A percentile compares a stretch with the other conserved stretches of the same genome.
Conservation (phyloP, 495 filamentous ascomycete species). For the Podospora didyma region DNA sequence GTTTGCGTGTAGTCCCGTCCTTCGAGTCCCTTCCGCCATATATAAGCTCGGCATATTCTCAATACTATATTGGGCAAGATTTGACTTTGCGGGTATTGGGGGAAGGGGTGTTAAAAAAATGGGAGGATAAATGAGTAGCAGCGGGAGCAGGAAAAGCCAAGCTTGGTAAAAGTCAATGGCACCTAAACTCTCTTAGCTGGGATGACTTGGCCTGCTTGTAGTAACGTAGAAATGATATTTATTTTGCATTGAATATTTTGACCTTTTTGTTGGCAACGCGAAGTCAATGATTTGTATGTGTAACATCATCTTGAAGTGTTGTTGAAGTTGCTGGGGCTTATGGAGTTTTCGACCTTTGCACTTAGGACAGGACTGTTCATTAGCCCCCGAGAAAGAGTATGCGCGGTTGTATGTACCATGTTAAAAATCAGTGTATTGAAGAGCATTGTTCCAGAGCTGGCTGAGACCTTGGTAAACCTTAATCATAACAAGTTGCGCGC, state of each 20-base stretch:
- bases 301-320: no score
- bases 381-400: no score
- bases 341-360: no score
- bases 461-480: no score
- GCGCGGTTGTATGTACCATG: no score
- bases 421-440: no score
- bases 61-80: constrained; percentile 2
- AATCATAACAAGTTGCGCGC: no score
- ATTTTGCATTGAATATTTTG: constrained; percentile 12
- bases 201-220: constrained; percentile 23
- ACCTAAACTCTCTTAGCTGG: constrained; percentile 17
- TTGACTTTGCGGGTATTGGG: constrained; percentile 10
- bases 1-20: constrained; percentile 37
- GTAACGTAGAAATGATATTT: constrained; percentile 26
- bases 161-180: constrained; percentile 10
- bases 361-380: no score
- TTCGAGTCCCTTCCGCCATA: constrained; percentile 31
- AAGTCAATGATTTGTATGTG: not conserved
- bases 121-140: not conserved
- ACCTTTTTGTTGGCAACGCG: not conserved
- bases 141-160: constrained; percentile 18
- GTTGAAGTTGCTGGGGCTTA: no score
- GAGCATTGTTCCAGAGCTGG: no score
- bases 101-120: constrained; percentile 8
- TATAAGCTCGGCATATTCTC: constrained; percentile 5